A percentile compares a stretch with the other conserved stretches of the same genome.
Conservation (phyloP, 148 eudicot species). For the Selenicereus undatus region DNA sequence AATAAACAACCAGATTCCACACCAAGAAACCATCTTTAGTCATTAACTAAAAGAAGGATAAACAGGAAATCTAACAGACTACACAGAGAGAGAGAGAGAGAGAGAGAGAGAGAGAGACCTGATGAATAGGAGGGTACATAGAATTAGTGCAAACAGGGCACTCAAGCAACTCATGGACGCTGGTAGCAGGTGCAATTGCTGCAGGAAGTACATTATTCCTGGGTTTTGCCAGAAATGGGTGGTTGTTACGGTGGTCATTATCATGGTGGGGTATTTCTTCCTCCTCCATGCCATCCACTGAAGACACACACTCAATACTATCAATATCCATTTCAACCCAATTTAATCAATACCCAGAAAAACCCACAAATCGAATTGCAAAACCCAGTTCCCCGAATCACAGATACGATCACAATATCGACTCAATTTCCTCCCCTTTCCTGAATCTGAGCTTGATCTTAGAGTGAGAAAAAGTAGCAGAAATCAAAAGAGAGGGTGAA, state of each 20-base stretch:
- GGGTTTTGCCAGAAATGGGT: constrained; percentile 46
- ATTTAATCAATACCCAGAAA: constrained; percentile 16
- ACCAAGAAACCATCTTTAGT: constrained; percentile 14
- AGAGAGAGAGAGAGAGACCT: constrained; percentile 37
- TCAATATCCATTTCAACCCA: constrained; percentile 47
- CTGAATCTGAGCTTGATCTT: neutral
- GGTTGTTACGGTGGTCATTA: constrained; percentile 25
- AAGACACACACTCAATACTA: constrained; percentile 67
- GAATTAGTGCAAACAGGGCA: constrained; percentile 96
- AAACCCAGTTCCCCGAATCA: constrained; percentile 27
- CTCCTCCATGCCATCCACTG: constrained; percentile 64
- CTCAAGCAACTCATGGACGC: constrained; percentile 92
- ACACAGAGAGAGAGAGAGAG: constrained; percentile 9
- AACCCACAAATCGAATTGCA: constrained; percentile 29
- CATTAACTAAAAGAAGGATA: constrained; percentile 1
- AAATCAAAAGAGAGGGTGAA: neutral
- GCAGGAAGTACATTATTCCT: constrained; percentile 31
- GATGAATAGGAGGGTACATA: constrained; percentile 97
- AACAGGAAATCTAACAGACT: neutral
- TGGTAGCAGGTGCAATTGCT: constrained; percentile 59
- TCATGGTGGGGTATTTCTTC: constrained; percentile 52
- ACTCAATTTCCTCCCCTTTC: constrained; percentile 17
- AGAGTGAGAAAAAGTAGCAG: neutral
- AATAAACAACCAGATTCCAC: neutral
- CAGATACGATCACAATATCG: neutral